These are phyloP conservation scores for Alternaria sp. DNA, from an alignment of 2,329 filamentous ascomycete genomes.

Conservation along the genomic window DNA sequence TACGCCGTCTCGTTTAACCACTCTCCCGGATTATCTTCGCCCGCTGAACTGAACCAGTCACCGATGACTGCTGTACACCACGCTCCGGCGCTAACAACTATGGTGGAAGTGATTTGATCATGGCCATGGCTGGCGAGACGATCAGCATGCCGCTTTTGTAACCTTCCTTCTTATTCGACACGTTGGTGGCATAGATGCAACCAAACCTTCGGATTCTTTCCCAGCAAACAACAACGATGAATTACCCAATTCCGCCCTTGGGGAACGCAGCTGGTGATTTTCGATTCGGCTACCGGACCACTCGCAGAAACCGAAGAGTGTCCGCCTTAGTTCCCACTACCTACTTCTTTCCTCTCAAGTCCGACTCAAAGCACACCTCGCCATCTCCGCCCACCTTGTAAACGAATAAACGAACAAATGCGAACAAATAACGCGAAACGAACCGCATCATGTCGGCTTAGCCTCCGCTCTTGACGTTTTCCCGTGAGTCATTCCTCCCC, in stretches of 20 bases:
- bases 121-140: too few relatives aligned
- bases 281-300: neutral
- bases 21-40: slow-evolving; percentile 17
- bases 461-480: neutral
- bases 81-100: slow-evolving; percentile 1
- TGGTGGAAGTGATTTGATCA: neutral
- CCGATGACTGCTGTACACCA: slow-evolving; percentile 8
- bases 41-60: slow-evolving; percentile 6
- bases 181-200: slow-evolving; percentile 8
- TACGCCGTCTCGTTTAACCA: slow-evolving; percentile 20
- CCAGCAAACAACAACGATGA: neutral
- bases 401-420: too few relatives aligned
- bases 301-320: neutral
- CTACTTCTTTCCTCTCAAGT: neutral
- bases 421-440: neutral
- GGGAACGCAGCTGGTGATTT: neutral
- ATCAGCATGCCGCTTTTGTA: too few relatives aligned
- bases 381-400: neutral
- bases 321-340: neutral
- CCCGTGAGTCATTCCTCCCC: slow-evolving; percentile 4
- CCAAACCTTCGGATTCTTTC: slow-evolving; percentile 9
- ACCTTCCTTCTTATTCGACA: neutral
- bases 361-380: neutral
- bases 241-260: neutral
- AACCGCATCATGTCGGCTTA: neutral